phyloP scores from a whole-genome alignment of 2,329 filamentous ascomycete genomes.

The Raffaelea albimanens region DNA sequence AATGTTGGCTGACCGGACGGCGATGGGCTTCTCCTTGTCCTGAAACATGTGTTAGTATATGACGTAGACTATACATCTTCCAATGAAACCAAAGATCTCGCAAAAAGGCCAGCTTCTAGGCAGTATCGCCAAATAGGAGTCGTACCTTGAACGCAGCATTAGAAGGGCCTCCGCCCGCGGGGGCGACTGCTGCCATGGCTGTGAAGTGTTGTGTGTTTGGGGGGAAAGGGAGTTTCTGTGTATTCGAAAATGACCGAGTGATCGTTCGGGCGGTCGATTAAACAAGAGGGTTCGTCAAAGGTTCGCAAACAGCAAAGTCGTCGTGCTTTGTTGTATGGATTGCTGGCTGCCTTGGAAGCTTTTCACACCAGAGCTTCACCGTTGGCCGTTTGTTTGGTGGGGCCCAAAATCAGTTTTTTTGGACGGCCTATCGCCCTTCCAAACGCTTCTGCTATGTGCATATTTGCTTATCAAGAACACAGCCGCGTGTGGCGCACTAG shows the following conservation, averaged over 20 bases:
- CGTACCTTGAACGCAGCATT: conserved; percentile 51
- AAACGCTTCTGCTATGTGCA: conserved; percentile 6
- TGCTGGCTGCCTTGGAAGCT: conserved; percentile 1
- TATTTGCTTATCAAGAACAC: not conserved
- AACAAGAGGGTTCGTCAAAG: too few relatives aligned
- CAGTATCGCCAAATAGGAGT: not conserved
- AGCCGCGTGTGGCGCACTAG: not conserved
- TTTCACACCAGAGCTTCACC: conserved; percentile 3
- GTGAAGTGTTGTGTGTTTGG: not conserved
- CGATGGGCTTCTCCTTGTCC: conserved; percentile 97
- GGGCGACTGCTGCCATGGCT: conserved; percentile 36
- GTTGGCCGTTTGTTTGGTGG: not conserved
- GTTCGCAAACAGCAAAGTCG: too few relatives aligned
- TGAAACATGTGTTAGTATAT: conserved; percentile 20
- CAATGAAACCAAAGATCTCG: not conserved
- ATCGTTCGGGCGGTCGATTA: too few relatives aligned
- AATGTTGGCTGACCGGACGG: conserved; percentile 93
- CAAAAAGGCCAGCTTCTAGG: not conserved
- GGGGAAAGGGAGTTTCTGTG: not conserved
- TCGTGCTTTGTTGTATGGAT: too few relatives aligned
- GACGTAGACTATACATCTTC: not conserved
- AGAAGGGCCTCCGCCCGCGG: conserved; percentile 28
- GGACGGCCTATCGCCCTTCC: too few relatives aligned
- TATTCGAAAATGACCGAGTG: too few relatives aligned
- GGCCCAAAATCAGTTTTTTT: conserved; percentile 1